Evolutionary conservation across 768 basidiomycete genomes (phyloP), one percentile per base, ranked within the genome.

Genomic region (Cystobasidium onofrii): DNA sequence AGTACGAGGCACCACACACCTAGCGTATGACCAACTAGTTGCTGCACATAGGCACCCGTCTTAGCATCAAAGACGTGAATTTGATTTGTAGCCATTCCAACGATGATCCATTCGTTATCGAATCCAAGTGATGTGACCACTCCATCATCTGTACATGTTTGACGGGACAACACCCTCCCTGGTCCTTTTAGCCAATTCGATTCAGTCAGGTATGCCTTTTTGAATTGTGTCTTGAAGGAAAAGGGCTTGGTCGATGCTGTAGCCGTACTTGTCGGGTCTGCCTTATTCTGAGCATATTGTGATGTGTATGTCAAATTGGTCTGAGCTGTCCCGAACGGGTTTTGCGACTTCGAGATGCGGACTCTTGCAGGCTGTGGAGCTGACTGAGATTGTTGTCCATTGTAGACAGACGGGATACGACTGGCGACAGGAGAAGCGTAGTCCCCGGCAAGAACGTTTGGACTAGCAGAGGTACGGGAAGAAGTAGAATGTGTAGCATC

Each of bases 1-100:
- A 97, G 85, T 67, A 88, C 87, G 17, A 96, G 86, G 17, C 90
- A 89, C 94, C 94, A 97, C 0, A 96, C 93, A n/a, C 94, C 94
- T 25, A 85, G 82, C 18, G 89, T 88, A 80, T 96, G 94, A 0
- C 94, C 94, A 10, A 86, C 84, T 1, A 98, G 86, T 0, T 90
- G 90, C 64, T 89, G 85, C 50, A 85, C 85, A 63, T 90, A 86
- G 1, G 88, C 85, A 0, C 94, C 94, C 0, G 89, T 89, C 46
- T 82, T 83, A 0, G 90, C 88, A 75, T 88, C 88, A 82, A 92
- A 97, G 12, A 97, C 84, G 78, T 92, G 89, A 57, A 97, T 89
- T 75, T 88, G 87, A 76, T 86, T 85, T 80, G 89, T 94, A 10
- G 90, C 90, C 76, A 96, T 88, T 0, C 91, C 93, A 23, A 93